Percentiles rank a stretch among this genome's conserved stretches.
Conservation (phyloP, 257 asterid species). For the Ehretia macrophylla region DNA sequence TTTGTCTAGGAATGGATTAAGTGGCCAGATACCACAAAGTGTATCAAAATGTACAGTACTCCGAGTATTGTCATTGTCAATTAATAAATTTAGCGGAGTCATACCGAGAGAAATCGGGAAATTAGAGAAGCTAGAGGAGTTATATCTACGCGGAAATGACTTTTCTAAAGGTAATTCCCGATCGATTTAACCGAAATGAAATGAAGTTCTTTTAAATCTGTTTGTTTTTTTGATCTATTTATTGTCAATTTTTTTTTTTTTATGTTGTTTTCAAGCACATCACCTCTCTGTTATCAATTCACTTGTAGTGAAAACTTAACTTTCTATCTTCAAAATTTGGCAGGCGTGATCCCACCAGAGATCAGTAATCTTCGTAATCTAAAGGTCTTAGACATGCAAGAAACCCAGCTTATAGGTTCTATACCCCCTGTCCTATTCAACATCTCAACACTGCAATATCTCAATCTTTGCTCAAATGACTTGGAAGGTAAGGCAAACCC, state of each 20-base stretch:
- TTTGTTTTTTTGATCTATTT: not conserved
- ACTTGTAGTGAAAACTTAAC: too few species aligned
- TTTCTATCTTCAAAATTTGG: not conserved
- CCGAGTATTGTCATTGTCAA: not conserved
- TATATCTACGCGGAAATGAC: conserved; percentile 9
- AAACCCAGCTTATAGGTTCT: conserved; percentile 16
- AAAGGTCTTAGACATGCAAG: not conserved
- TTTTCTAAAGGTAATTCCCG: not conserved
- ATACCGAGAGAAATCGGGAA: conserved; percentile 21
- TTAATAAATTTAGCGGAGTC: conserved; percentile 14
- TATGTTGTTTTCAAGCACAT: not conserved
- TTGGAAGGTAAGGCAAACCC: not conserved
- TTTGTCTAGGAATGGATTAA: not conserved
- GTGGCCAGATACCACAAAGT: not conserved
- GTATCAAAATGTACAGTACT: not conserved
- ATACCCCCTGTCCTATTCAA: conserved; percentile 28
- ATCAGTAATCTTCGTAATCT: conserved; percentile 23
- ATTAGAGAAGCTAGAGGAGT: conserved; percentile 7
- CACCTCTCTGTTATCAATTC: too few species aligned
- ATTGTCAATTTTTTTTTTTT: not conserved
- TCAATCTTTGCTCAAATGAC: not conserved
- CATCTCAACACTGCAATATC: conserved; percentile 19
- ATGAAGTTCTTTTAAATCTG: not conserved
- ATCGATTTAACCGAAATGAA: too few species aligned
- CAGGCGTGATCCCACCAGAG: conserved; percentile 32